These are phyloP conservation scores for Potentilla sterilis DNA, from an alignment of 306 rosid genomes.

Conservation along the genomic window DNA sequence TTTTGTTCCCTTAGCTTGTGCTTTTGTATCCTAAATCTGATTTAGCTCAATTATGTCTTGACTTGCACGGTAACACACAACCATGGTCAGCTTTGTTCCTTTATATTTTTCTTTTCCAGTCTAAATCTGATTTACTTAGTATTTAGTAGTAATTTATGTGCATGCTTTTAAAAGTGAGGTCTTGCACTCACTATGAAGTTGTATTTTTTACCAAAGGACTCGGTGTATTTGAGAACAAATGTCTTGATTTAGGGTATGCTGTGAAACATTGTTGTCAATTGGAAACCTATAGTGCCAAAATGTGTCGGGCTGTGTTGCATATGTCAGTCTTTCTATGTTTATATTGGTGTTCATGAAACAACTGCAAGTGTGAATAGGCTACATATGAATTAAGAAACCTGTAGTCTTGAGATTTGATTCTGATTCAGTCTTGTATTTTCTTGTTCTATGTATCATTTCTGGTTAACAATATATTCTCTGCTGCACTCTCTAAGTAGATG, in stretches of 20 bases:
- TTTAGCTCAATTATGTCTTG: not conserved
- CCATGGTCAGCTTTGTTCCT: not conserved
- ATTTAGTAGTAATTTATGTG: not conserved
- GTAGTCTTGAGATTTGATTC: not conserved
- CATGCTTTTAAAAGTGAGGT: not conserved
- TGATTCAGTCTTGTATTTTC: not conserved
- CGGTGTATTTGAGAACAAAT: not conserved
- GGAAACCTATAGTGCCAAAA: not conserved
- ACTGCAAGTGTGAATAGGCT: not conserved
- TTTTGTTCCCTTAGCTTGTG: not conserved
- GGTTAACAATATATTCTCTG: conserved; percentile 7
- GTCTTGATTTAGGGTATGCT: not conserved
- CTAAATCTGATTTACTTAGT: not conserved
- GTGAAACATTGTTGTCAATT: not conserved
- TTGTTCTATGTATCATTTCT: conserved; percentile 12
- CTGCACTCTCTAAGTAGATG: conserved; percentile 47
- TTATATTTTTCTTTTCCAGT: not conserved
- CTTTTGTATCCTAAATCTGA: not conserved
- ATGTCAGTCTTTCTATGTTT: not conserved
- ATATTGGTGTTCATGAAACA: not conserved
- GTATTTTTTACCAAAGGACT: not conserved
- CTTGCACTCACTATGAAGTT: not conserved
- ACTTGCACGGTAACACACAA: not conserved
- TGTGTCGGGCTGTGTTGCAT: not conserved
- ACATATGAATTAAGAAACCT: not conserved